Percentiles rank a stretch among this genome's conserved stretches.
Conservation (phyloP, 352 stramenopile species). For the Globisporangium nodosum region DNA sequence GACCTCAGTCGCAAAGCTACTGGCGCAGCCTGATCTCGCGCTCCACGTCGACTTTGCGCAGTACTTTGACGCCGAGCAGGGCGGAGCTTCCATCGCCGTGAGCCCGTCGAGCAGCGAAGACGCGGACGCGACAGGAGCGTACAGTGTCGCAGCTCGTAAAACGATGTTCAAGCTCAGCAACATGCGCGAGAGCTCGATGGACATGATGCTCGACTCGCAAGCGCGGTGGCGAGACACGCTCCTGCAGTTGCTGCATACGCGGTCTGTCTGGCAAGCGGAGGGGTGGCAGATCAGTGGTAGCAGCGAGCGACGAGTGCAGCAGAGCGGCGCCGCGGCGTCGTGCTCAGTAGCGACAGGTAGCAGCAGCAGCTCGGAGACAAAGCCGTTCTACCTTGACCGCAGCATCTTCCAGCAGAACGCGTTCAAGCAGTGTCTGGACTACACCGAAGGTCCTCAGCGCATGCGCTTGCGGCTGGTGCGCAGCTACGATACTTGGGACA, state of each 20-base stretch:
- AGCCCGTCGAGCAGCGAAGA: constrained; percentile 11
- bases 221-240: constrained; percentile 28
- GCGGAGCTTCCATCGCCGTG: constrained; percentile 10
- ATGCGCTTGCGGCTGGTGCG: constrained; percentile 42
- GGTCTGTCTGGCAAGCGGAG: constrained; percentile 40
- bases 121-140: constrained; percentile 1
- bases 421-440: constrained; percentile 36
- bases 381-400: constrained; percentile 17
- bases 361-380: not conserved
- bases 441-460: constrained; percentile 42
- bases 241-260: constrained; percentile 26
- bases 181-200: constrained; percentile 24
- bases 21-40: constrained; percentile 19
- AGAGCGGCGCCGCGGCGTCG: not conserved
- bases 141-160: constrained; percentile 23
- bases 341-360: no score
- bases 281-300: constrained; percentile 18
- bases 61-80: constrained; percentile 17
- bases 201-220: constrained; percentile 33
- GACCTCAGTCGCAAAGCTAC: constrained; percentile 6
- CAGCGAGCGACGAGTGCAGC: constrained; percentile 1
- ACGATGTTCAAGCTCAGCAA: constrained; percentile 36
- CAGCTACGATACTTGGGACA: constrained; percentile 23
- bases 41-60: constrained; percentile 30
- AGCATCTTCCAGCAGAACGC: constrained; percentile 44